Evolutionary conservation across 1,284 basidiomycete species (phyloP).

Genomic region (Fomitopsis pinicola): DNA sequence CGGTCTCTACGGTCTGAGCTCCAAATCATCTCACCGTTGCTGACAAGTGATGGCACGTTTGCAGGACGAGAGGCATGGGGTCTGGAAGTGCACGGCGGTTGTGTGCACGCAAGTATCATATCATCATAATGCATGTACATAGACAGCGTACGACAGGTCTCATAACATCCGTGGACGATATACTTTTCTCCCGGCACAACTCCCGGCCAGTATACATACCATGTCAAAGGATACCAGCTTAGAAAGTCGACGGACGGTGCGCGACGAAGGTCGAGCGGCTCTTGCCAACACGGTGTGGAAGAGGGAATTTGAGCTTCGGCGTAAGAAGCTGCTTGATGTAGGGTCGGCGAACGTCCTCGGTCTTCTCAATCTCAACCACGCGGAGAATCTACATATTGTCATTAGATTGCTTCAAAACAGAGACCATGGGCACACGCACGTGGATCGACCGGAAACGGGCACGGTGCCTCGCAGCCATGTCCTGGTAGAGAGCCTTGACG

Average conservation of each 20-base stretch:
- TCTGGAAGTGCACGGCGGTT: too few relatives aligned
- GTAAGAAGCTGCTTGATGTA: conserved; percentile 97
- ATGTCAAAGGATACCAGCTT: conserved; percentile 4
- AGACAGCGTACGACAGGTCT: not conserved
- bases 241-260: conserved; percentile 67
- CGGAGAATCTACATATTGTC: conserved; percentile 71
- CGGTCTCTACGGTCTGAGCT: too few relatives aligned
- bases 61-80: too few relatives aligned
- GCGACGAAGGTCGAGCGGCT: conserved; percentile 72
- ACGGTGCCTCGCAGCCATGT: conserved; percentile 99
- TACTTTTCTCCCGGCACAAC: not conserved
- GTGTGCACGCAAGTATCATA: not conserved
- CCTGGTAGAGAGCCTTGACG: conserved; percentile 97
- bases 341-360: conserved; percentile 87
- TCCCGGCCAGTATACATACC: not conserved
- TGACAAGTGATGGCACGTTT: too few relatives aligned
- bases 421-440: conserved; percentile 43
- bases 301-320: conserved; percentile 95
- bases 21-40: too few relatives aligned
- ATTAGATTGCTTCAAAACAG: conserved; percentile 1
- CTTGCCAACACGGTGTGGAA: conserved; percentile 87
- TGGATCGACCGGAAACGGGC: conserved; percentile 99
- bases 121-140: conserved; percentile 3
- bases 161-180: not conserved
- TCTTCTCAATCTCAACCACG: conserved; percentile 92